These are phyloP conservation scores for Penicillium rolfsii DNA, from an alignment of 2,329 filamentous ascomycete species.

Conservation along the genomic window DNA sequence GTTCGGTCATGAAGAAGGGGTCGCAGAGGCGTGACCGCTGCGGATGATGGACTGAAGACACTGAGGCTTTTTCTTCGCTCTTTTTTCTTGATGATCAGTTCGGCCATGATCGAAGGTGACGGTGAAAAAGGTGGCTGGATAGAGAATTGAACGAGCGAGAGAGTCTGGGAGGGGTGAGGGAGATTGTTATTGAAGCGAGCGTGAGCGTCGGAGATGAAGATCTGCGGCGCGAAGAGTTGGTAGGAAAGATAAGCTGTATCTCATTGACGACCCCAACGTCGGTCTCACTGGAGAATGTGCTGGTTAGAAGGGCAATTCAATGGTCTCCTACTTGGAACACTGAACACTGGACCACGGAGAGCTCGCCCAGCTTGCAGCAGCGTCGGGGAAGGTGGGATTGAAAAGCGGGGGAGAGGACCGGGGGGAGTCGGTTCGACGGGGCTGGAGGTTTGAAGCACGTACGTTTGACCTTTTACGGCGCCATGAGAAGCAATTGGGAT, in stretches of 20 bases:
- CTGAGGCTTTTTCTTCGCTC: slow-evolving; percentile 43
- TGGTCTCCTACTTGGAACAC: not conserved
- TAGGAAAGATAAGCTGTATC: slow-evolving; percentile 27
- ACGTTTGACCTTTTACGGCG: slow-evolving; percentile 36
- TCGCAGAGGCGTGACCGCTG: slow-evolving; percentile 26
- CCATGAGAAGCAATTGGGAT: slow-evolving; percentile 37
- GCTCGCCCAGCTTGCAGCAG: not conserved
- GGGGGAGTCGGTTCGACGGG: slow-evolving; percentile 5
- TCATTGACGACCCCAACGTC: slow-evolving; percentile 38
- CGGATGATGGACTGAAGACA: slow-evolving; percentile 37
- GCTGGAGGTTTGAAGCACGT: slow-evolving; percentile 26
- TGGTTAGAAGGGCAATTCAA: slow-evolving; percentile 11
- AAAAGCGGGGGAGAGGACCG: slow-evolving; percentile 27
- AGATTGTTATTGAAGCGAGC: slow-evolving; percentile 10
- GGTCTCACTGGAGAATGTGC: slow-evolving; percentile 29
- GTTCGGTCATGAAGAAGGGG: slow-evolving; percentile 39
- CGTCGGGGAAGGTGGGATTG: slow-evolving; percentile 19
- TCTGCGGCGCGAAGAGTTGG: slow-evolving; percentile 5
- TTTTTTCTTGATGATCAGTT: slow-evolving; percentile 34
- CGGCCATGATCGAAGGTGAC: slow-evolving; percentile 33
- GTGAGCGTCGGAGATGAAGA: slow-evolving; percentile 12
- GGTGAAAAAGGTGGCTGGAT: slow-evolving; percentile 11
- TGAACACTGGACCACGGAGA: not conserved
- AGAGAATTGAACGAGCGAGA: slow-evolving; percentile 8
- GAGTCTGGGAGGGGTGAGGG: not conserved